Evolutionary conservation across 192 early-diverging fungal species (phyloP).

Genomic region (Mortierella alpina): DNA sequence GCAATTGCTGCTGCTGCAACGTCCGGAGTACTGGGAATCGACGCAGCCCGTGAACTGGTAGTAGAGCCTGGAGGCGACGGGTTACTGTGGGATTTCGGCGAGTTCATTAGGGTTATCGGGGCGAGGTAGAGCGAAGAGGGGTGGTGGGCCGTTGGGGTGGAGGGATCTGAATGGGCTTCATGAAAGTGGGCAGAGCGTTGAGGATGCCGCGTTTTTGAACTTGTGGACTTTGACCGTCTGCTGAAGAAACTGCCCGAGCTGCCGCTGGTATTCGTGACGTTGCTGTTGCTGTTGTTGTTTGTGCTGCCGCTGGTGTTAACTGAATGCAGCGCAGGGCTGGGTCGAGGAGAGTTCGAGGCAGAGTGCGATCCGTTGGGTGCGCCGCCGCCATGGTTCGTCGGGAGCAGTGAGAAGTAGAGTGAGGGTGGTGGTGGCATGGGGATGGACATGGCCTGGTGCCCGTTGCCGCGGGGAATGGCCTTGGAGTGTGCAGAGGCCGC

Average conservation of each 20-base stretch:
- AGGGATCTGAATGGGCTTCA: constrained; percentile 13
- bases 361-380: constrained; percentile 8
- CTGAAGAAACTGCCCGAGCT: background rate
- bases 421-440: constrained; percentile 35
- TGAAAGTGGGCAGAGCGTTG: background rate
- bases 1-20: background rate
- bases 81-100: background rate
- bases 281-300: constrained; percentile 5
- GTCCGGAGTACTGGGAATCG: constrained; percentile 20
- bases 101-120: background rate
- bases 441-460: constrained; percentile 45
- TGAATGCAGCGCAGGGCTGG: background rate
- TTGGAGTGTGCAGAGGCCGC: constrained; percentile 4
- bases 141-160: constrained; percentile 4
- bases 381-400: background rate
- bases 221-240: constrained; percentile 8
- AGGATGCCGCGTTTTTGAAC: background rate
- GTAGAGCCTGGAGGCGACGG: background rate
- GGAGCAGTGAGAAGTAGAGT: constrained; percentile 33
- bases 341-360: constrained; percentile 10
- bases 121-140: background rate
- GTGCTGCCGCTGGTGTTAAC: background rate
- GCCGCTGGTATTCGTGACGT: constrained; percentile 4
- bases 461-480: constrained; percentile 41
- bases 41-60: constrained; percentile 6